phyloP scores from a whole-genome alignment of 2,329 filamentous ascomycete genomes.

The Lojkania enalia region DNA sequence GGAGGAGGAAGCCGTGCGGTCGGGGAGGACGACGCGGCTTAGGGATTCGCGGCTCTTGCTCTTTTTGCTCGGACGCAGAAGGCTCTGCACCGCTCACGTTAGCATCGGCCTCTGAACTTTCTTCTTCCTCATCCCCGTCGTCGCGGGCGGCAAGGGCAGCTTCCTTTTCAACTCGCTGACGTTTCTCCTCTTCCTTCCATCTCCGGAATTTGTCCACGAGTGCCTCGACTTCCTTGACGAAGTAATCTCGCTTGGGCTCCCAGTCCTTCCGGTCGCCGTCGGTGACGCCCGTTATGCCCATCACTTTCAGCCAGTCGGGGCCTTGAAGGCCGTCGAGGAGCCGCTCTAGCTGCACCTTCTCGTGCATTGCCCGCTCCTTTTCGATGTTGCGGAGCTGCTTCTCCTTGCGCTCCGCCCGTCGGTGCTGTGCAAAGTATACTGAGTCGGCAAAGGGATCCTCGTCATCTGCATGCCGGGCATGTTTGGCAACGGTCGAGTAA shows the following conservation, averaged over 20 bases:
- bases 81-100: conserved; percentile 9
- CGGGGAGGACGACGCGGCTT: conserved; percentile 38
- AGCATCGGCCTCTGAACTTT: conserved; percentile 35
- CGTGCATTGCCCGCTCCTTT: conserved; percentile 66
- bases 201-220: conserved; percentile 84
- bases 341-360: conserved; percentile 67
- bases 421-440: conserved; percentile 61
- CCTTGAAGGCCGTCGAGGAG: conserved; percentile 82
- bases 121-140: conserved; percentile 51
- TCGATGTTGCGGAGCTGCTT: conserved; percentile 71
- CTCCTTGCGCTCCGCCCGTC: conserved; percentile 65
- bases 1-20: conserved; percentile 37
- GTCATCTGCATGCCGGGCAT: conserved; percentile 36
- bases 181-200: conserved; percentile 90
- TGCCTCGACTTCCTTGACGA: conserved; percentile 78
- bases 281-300: conserved; percentile 85
- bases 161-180: conserved; percentile 75
- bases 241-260: conserved; percentile 81
- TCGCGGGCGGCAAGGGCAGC: conserved; percentile 58
- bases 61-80: conserved; percentile 46
- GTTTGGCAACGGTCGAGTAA: conserved; percentile 44
- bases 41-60: conserved; percentile 45
- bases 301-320: conserved; percentile 88
- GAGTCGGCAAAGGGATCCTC: conserved; percentile 61
- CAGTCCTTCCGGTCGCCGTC: conserved; percentile 85